Conservation (phyloP, 768 basidiomycete genomes). For the Pleurotus platypus region DNA sequence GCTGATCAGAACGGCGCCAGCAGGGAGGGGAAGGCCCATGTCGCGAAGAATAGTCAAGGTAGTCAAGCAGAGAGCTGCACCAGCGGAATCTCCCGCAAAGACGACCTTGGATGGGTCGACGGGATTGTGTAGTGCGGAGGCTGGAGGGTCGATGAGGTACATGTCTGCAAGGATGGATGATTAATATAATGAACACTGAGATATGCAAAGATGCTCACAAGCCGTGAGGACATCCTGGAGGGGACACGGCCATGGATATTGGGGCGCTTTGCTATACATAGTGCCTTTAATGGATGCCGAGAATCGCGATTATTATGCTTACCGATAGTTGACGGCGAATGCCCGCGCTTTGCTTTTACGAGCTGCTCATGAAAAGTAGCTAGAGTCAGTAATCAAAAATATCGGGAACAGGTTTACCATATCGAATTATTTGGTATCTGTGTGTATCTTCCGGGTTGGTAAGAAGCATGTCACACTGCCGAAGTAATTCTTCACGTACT, state of each 20-base stretch:
- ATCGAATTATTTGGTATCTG: constrained; percentile 56
- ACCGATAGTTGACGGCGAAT: constrained; percentile 58
- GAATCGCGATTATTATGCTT: neutral
- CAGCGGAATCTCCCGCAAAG: constrained; percentile 78
- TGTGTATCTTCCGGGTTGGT: constrained; percentile 41
- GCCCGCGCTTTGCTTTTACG: constrained; percentile 69
- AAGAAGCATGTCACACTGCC: neutral
- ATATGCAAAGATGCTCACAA: constrained; percentile 34
- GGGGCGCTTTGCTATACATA: constrained; percentile 64
- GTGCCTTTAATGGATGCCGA: neutral
- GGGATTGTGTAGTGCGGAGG: constrained; percentile 57
- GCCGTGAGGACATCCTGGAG: constrained; percentile 76
- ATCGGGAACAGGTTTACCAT: constrained; percentile 29
- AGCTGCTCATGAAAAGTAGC: constrained; percentile 32
- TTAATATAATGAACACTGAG: neutral
- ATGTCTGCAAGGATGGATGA: constrained; percentile 40
- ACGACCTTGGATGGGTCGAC: constrained; percentile 67
- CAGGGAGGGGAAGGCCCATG: constrained; percentile 62
- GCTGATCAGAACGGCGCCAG: constrained; percentile 74
- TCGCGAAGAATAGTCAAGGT: constrained; percentile 66
- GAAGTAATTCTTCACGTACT: constrained; percentile 29
- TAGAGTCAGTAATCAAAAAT: constrained; percentile 4
- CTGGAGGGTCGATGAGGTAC: constrained; percentile 71
- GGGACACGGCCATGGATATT: constrained; percentile 81
- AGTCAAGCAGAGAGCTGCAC: constrained; percentile 62